phyloP scores from a whole-genome alignment of 2,329 filamentous ascomycete species.

The Colletotrichum sp. region DNA sequence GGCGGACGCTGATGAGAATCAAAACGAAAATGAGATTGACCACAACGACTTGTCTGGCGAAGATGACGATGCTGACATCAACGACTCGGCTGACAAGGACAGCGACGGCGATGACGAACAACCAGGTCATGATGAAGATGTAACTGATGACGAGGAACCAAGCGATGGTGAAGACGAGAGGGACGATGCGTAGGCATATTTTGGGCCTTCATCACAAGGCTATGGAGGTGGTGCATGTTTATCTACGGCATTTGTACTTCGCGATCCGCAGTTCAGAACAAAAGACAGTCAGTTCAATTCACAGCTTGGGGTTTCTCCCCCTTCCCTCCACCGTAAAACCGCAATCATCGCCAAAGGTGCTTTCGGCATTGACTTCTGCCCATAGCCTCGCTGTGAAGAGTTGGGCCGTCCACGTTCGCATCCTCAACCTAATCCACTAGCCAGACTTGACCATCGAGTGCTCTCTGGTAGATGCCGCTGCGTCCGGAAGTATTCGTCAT shows the following conservation, averaged over 20 bases:
- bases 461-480: too few species aligned
- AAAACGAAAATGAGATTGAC: background rate
- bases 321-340: background rate
- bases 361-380: background rate
- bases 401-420: too few species aligned
- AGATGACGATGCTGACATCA: background rate
- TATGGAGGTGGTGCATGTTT: background rate
- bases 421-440: too few species aligned
- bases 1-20: background rate
- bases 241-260: background rate
- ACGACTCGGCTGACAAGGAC: background rate
- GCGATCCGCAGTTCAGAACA: background rate
- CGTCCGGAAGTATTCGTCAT: too few species aligned
- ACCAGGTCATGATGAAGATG: background rate
- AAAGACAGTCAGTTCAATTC: background rate
- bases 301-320: too few species aligned
- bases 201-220: background rate
- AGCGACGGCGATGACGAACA: background rate
- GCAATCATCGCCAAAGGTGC: background rate
- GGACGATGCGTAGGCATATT: background rate
- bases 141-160: background rate
- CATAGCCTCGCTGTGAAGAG: background rate
- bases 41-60: background rate
- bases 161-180: background rate
- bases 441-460: too few species aligned